Conservation (phyloP, 2,329 filamentous ascomycete genomes). For the Fusarium subtropicale region DNA sequence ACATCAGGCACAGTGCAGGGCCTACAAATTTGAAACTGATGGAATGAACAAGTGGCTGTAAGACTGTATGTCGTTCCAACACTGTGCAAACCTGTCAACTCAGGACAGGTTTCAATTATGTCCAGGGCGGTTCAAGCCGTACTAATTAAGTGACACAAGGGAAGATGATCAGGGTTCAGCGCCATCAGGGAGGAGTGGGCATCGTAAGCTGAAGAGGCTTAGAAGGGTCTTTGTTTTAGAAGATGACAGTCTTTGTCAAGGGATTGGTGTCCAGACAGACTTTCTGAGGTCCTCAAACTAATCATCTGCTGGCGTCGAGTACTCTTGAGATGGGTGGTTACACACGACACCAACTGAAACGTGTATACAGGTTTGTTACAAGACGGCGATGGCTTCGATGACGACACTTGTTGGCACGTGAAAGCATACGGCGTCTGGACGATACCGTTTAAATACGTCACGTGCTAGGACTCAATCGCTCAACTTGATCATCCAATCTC, state of each 20-base stretch:
- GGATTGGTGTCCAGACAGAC: not conserved
- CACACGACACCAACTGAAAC: slow-evolving; percentile 26
- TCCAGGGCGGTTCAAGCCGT: slow-evolving; percentile 13
- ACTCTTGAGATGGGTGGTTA: not conserved
- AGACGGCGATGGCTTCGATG: slow-evolving; percentile 43
- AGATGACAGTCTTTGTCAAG: not conserved
- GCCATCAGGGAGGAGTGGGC: slow-evolving; percentile 24
- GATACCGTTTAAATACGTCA: not conserved
- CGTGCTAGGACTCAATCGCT: not conserved
- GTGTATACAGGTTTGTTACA: not conserved
- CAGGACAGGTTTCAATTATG: slow-evolving; percentile 29
- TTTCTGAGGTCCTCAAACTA: not conserved
- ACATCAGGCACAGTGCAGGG: not conserved
- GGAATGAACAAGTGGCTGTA: not conserved
- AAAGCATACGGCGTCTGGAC: not conserved
- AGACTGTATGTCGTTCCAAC: not conserved
- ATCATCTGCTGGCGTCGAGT: not conserved
- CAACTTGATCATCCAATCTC: not conserved
- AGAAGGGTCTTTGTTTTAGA: slow-evolving; percentile 22
- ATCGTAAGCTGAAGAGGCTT: slow-evolving; percentile 7
- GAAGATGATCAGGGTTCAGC: slow-evolving; percentile 14
- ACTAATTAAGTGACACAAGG: slow-evolving; percentile 7
- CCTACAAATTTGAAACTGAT: not conserved
- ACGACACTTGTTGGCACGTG: slow-evolving; percentile 38
- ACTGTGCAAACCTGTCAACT: not conserved